These are phyloP conservation scores for Prunus mira DNA, from an alignment of 306 rosid species.

Conservation along the genomic window DNA sequence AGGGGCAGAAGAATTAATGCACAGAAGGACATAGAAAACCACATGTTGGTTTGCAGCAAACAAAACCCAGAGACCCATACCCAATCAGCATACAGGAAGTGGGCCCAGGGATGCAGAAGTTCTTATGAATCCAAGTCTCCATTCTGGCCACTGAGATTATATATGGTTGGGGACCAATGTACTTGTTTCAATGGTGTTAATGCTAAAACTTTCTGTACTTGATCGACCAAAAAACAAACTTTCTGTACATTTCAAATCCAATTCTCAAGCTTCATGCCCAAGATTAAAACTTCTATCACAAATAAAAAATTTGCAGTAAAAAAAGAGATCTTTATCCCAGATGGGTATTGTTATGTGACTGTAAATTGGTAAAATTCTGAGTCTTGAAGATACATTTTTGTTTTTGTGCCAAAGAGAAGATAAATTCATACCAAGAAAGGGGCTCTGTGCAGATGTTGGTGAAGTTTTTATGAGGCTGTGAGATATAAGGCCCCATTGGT, in stretches of 20 bases:
- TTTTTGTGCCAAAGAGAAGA: too few species aligned
- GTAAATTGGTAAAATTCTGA: too few species aligned
- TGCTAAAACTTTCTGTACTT: too few species aligned
- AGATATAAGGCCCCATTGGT: not conserved
- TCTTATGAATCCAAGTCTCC: not conserved
- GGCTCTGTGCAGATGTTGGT: not conserved
- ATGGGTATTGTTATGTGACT: too few species aligned
- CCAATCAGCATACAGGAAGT: not conserved
- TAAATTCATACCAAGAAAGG: not conserved
- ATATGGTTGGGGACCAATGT: not conserved
- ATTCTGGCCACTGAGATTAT: not conserved
- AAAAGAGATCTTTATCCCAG: too few species aligned
- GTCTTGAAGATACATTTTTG: too few species aligned
- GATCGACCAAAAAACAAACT: too few species aligned
- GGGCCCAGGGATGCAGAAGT: not conserved
- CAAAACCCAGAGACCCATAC: slow-evolving; percentile 4
- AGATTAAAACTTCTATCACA: too few species aligned
- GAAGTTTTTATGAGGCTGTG: not conserved
- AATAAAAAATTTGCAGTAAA: too few species aligned
- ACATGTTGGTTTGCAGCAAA: not conserved
- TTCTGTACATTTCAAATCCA: too few species aligned
- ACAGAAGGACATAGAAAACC: not conserved
- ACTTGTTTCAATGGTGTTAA: too few species aligned
- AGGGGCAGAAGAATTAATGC: not conserved
- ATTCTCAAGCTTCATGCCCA: too few species aligned